Evolutionary conservation across 164 flowering plant species (phyloP).

Genomic region (Kingdonia uniflora): DNA sequence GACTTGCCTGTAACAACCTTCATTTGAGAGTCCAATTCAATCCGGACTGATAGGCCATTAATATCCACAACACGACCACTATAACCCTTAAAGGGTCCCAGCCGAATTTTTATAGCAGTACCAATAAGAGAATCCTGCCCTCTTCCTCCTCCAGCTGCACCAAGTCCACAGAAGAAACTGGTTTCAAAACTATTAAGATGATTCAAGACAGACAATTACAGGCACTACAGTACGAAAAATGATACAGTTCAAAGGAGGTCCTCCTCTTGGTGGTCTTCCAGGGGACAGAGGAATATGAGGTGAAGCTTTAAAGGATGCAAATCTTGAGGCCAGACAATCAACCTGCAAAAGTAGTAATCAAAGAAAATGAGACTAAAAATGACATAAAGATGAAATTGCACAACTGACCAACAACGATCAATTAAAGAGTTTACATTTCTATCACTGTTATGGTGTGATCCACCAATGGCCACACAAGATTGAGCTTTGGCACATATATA

Average conservation of each 20-base stretch:
- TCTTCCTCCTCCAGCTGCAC: slow-evolving; percentile 76
- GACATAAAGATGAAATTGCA: neutral
- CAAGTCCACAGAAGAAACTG: neutral
- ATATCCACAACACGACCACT: slow-evolving; percentile 82
- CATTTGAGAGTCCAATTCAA: slow-evolving; percentile 92
- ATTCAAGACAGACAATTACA: neutral
- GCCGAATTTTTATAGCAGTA: slow-evolving; percentile 56
- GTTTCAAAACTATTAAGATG: neutral
- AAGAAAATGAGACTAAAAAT: neutral
- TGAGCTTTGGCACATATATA: slow-evolving; percentile 87
- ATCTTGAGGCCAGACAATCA: slow-evolving; percentile 40
- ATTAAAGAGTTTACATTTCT: slow-evolving; percentile 46
- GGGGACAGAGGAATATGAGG: slow-evolving; percentile 57
- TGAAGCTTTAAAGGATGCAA: slow-evolving; percentile 41
- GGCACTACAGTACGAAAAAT: neutral
- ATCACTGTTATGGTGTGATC: slow-evolving; percentile 56
- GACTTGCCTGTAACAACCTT: slow-evolving; percentile 91
- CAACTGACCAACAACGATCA: neutral
- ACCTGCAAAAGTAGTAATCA: slow-evolving; percentile 27
- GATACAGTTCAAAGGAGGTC: slow-evolving; percentile 47
- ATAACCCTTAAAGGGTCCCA: slow-evolving; percentile 86
- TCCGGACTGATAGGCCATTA: slow-evolving; percentile 58
- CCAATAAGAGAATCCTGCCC: slow-evolving; percentile 78
- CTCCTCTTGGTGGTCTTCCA: slow-evolving; percentile 59
- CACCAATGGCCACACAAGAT: slow-evolving; percentile 77